phyloP scores from a whole-genome alignment of 129 eudicot species.

The Cynara cardunculus region DNA sequence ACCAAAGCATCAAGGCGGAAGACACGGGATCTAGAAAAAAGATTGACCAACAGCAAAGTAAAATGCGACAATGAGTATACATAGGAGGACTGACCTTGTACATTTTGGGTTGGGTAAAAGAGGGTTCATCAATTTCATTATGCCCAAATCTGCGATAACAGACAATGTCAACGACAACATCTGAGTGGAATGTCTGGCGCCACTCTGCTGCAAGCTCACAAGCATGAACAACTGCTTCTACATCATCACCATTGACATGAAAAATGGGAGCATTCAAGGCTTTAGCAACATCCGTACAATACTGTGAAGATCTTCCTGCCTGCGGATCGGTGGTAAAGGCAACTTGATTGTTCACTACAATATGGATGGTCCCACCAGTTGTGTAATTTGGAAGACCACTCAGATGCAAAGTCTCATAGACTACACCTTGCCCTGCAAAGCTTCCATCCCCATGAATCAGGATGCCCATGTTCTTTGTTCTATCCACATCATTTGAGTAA shows the following conservation, averaged over 20 bases:
- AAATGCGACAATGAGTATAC: not conserved
- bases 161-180: conserved; percentile 94
- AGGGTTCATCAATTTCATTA: conserved; percentile 98
- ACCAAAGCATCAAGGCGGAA: not conserved
- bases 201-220: conserved; percentile 99
- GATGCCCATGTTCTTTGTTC: conserved; percentile 88
- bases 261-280: conserved; percentile 92
- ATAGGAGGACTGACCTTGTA: conserved; percentile 56
- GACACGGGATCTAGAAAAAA: not conserved
- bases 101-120: conserved; percentile 97
- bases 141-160: conserved; percentile 98
- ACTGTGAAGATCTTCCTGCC: conserved; percentile 94
- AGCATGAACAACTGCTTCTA: conserved; percentile 92
- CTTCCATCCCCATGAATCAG: conserved; percentile 96
- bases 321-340: conserved; percentile 96
- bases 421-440: conserved; percentile 97
- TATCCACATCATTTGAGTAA: conserved; percentile 70
- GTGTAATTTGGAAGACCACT: conserved; percentile 98
- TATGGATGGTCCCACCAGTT: conserved; percentile 96
- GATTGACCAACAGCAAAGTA: not conserved
- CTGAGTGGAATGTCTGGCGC: conserved; percentile 96
- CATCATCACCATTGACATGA: conserved; percentile 98
- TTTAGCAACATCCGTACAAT: conserved; percentile 98
- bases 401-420: conserved; percentile 89
- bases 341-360: conserved; percentile 96